Base-by-base conservation (phyloP, 2,329 filamentous ascomycete species). In the Cadophora sp. region DNA sequence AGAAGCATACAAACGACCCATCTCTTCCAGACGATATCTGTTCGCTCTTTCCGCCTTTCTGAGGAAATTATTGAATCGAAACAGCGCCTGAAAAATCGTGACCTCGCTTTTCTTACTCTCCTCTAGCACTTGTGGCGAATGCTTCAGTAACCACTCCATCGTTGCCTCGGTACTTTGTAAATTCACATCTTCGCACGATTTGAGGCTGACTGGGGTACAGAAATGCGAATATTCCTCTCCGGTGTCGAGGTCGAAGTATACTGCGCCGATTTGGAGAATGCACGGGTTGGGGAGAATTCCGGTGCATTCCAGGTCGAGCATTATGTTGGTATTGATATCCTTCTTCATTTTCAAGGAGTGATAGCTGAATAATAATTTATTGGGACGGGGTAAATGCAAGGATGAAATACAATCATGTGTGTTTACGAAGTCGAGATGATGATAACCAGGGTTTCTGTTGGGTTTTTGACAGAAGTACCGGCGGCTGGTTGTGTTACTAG, bases 231-330 rank as follows among this genome's bases (percentile, higher is more conserved):
- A 29, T 40, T 69, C 68, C 2, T 62, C 62, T n/a, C 71, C 71
- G 6, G 67, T 72, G 37, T 70, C 62, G 14, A 69, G 58, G 53
- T 72, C 64, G 29, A 73, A 73, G 55, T 71, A 51, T 6, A 73
- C 64, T 3, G 71, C 71, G 26, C 65, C 70, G 4, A 73, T 40
- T 29, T 72, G 68, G 26, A 73, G 37, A 2, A 73, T 62, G 0
- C 67, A 66, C 19, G 71, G 71, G 55, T 73, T 72, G 16, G 40
- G n/a, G 24, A 48, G 19, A 9, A 65, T 58, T 14, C 37, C 48
- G 11, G 66, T 62, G 34, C 67, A 68, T 51, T 73, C 71, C 14
- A 73, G 55, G 53, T 73, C 71, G 22, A 73, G 65, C 71, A 73
- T 73, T 26, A 73, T 73, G 50, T 73, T 71, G 31, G 71, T 68